Evolutionary conservation across 1,284 basidiomycete genomes (phyloP).

Genomic region (Melampsora larici-populina): DNA sequence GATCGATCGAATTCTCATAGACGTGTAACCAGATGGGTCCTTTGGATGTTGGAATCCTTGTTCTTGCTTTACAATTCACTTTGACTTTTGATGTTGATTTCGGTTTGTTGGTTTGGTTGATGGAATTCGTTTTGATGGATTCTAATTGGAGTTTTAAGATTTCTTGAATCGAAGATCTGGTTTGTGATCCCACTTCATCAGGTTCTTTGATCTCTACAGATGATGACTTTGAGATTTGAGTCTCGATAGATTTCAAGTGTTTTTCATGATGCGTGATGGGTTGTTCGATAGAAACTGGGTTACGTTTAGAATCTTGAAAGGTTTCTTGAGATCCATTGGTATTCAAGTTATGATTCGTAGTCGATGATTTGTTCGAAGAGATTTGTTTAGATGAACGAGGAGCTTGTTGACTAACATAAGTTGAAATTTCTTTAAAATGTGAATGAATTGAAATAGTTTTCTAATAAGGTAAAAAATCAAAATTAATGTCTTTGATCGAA

Average conservation of each 20-base stretch:
- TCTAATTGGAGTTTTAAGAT: neutral
- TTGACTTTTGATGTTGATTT: constrained; percentile 46
- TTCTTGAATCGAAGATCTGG: neutral
- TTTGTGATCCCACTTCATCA: neutral
- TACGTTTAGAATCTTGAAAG: neutral
- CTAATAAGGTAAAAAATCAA: neutral
- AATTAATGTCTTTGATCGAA: neutral
- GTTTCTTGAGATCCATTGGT: no score
- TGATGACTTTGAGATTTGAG: neutral
- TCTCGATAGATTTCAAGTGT: neutral
- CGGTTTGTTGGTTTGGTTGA: neutral
- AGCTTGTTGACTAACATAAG: neutral
- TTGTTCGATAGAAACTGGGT: neutral
- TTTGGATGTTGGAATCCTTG: constrained; percentile 92
- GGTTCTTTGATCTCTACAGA: neutral
- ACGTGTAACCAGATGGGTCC: constrained; percentile 90
- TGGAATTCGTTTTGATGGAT: neutral
- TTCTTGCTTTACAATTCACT: constrained; percentile 91
- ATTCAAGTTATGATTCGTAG: neutral
- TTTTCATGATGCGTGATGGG: neutral
- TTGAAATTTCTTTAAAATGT: neutral
- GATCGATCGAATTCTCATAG: constrained; percentile 77
- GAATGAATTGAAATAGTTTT: neutral
- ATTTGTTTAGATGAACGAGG: neutral
- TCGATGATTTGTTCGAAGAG: neutral